These are phyloP conservation scores for Penicillium sp. DNA, from an alignment of 2,329 filamentous ascomycete species.

Conservation along the genomic window DNA sequence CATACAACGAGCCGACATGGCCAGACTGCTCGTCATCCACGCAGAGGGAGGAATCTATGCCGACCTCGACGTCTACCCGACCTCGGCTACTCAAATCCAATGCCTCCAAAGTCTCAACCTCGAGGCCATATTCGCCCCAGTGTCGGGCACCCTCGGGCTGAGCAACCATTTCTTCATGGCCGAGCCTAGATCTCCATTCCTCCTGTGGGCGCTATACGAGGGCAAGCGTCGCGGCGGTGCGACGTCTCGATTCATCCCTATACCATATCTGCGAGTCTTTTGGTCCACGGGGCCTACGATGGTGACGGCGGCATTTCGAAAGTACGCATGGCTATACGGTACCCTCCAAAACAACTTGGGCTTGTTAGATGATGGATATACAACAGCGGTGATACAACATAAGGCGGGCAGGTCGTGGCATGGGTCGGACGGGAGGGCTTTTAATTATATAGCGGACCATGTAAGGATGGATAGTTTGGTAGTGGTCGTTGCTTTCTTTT, in stretches of 20 bases:
- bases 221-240: slow-evolving; percentile 11
- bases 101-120: slow-evolving; percentile 15
- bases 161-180: slow-evolving; percentile 24
- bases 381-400: slow-evolving; percentile 9
- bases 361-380: slow-evolving; percentile 12
- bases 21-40: slow-evolving; percentile 17
- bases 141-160: slow-evolving; percentile 9
- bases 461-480: not conserved
- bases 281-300: slow-evolving; percentile 22
- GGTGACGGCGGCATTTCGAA: slow-evolving; percentile 13
- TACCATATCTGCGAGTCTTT: slow-evolving; percentile 20
- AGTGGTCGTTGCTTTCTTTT: not conserved
- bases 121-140: slow-evolving; percentile 16
- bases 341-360: slow-evolving; percentile 3
- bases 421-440: slow-evolving; percentile 10
- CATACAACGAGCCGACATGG: slow-evolving; percentile 20
- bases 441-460: slow-evolving; percentile 17
- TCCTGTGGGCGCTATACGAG: slow-evolving; percentile 15
- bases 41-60: slow-evolving; percentile 18
- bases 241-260: slow-evolving; percentile 6
- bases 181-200: slow-evolving; percentile 10
- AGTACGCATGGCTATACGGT: slow-evolving; percentile 9
- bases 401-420: slow-evolving; percentile 18
- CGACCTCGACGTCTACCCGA: slow-evolving; percentile 17
- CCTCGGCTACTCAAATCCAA: slow-evolving; percentile 7